Conservation (phyloP, 495 filamentous ascomycete species). For the Annulohypoxylon bovei region DNA sequence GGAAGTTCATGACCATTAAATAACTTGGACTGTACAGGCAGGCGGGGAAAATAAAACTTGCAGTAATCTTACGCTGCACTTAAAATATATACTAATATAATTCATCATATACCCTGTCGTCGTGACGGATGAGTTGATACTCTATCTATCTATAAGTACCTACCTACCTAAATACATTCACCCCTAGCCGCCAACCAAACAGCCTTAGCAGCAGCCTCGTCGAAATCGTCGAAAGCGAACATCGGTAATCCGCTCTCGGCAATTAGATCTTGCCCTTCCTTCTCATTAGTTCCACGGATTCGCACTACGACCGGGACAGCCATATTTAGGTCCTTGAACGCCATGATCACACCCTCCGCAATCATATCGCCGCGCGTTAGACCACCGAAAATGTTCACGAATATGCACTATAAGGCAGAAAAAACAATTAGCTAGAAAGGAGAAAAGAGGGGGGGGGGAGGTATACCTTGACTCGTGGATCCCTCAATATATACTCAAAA, state of each 20-base stretch:
- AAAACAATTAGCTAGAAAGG: conserved; percentile 32
- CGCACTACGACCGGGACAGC: conserved; percentile 83
- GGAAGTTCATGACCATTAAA: neutral
- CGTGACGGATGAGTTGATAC: neutral
- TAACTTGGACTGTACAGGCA: conserved; percentile 23
- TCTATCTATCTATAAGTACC: too few relatives aligned
- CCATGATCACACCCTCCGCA: conserved; percentile 80
- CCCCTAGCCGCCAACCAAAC: conserved; percentile 67
- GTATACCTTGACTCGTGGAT: conserved; percentile 70
- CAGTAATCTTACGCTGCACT: neutral
- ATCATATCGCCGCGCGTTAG: conserved; percentile 91
- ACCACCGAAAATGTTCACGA: conserved; percentile 94
- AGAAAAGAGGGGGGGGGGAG: neutral
- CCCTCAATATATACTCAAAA: conserved; percentile 76
- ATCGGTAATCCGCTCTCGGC: conserved; percentile 76
- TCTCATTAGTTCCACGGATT: conserved; percentile 84
- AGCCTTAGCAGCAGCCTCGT: conserved; percentile 78
- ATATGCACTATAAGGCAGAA: conserved; percentile 56
- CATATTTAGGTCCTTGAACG: conserved; percentile 77
- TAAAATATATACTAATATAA: neutral
- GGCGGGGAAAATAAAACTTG: neutral
- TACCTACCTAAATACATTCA: neutral
- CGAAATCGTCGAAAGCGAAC: conserved; percentile 83
- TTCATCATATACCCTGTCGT: conserved; percentile 1
- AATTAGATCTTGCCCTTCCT: conserved; percentile 79